Conservation (phyloP, 139 green algal genomes). For the Closterium sp. region DNA sequence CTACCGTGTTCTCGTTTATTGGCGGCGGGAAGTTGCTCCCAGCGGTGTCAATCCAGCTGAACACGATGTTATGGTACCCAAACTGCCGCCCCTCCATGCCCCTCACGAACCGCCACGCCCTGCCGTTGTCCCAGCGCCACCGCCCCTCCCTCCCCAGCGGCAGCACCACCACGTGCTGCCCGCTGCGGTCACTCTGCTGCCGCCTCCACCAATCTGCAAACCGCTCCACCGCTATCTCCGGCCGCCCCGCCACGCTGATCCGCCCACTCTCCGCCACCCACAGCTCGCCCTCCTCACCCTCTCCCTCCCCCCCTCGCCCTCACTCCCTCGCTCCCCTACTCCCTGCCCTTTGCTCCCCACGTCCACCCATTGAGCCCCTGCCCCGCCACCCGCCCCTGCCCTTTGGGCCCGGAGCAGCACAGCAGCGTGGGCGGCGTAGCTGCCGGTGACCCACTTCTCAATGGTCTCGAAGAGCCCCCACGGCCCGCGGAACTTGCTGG, state of each 20-base stretch:
- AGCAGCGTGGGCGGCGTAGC: slow-evolving; percentile 25
- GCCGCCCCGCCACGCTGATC: not conserved
- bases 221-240: not conserved
- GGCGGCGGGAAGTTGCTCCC: slow-evolving; percentile 31
- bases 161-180: not conserved
- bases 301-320: not conserved
- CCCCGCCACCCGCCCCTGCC: not conserved
- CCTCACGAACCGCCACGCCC: slow-evolving; percentile 30
- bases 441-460: slow-evolving; percentile 43
- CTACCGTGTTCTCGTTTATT: not conserved
- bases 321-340: no score
- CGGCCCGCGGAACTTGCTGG: slow-evolving; percentile 21
- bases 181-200: not conserved
- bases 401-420: not conserved
- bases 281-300: not conserved
- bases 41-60: slow-evolving; percentile 50
- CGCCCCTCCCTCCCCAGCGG: not conserved
- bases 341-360: no score
- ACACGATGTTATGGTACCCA: slow-evolving; percentile 50
- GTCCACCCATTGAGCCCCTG: no score
- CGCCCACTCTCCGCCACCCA: slow-evolving; percentile 18
- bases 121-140: not conserved
- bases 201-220: not conserved
- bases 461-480: slow-evolving; percentile 46
- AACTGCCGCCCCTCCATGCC: slow-evolving; percentile 39